Evolutionary conservation across 495 filamentous ascomycete species (phyloP).

Genomic region (Hypoxylon cercidicola): DNA sequence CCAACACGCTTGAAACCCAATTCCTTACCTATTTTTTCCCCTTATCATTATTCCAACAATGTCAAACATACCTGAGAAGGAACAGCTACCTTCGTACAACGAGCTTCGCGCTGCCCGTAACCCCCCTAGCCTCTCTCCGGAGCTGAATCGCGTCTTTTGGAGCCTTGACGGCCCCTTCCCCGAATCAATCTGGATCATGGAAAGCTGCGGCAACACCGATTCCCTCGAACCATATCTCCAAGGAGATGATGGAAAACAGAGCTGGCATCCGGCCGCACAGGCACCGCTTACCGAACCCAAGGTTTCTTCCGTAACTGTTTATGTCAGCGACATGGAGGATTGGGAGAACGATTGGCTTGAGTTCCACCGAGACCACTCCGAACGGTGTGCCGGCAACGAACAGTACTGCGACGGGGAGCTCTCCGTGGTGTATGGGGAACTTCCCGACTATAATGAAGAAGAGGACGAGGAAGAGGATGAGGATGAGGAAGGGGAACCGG

Average conservation of each 20-base stretch:
- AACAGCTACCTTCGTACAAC: neutral
- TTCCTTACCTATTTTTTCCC: too few species aligned
- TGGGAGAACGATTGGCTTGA: constrained; percentile 37
- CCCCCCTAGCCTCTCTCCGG: neutral
- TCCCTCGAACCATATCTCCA: constrained; percentile 17
- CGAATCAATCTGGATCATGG: constrained; percentile 25
- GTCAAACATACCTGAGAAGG: neutral
- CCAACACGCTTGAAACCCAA: too few species aligned
- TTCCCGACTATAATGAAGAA: constrained; percentile 25
- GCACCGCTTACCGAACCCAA: constrained; percentile 31
- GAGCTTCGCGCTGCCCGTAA: neutral
- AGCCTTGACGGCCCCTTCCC: constrained; percentile 35
- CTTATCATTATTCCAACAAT: neutral
- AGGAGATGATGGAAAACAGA: neutral
- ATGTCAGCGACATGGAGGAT: constrained; percentile 17
- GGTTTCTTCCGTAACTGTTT: constrained; percentile 29
- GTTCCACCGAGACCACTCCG: constrained; percentile 14
- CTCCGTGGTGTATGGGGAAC: constrained; percentile 17
- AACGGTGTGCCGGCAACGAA: constrained; percentile 3
- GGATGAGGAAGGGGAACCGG: neutral
- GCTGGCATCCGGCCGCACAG: constrained; percentile 28
- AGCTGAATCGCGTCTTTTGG: constrained; percentile 24
- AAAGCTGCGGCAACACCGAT: neutral
- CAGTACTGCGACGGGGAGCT: neutral
- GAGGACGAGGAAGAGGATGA: constrained; percentile 28